These are phyloP conservation scores for Hansfordia pulvinata DNA, from an alignment of 2,329 filamentous ascomycete species.

Conservation along the genomic window DNA sequence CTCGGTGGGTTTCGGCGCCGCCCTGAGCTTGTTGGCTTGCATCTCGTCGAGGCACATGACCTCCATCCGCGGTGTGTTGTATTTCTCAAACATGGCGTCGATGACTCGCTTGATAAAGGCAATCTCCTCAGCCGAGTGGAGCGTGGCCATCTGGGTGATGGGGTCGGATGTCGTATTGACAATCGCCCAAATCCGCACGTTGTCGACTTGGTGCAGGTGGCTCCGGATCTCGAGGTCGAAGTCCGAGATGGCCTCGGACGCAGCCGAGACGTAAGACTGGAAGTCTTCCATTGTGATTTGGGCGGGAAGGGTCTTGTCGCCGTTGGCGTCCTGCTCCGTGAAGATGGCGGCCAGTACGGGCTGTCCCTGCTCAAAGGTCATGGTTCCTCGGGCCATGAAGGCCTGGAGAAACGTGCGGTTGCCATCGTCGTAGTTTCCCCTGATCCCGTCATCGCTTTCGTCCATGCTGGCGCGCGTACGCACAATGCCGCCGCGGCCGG, in stretches of 20 bases:
- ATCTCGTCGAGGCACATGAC: conserved; percentile 70
- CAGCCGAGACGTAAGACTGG: conserved; percentile 50
- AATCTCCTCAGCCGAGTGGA: conserved; percentile 69
- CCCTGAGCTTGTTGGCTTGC: conserved; percentile 60
- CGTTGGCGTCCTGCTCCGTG: conserved; percentile 33
- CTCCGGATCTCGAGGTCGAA: conserved; percentile 84
- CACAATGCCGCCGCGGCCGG: no score
- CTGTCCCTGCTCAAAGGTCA: conserved; percentile 63
- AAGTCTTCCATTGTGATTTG: conserved; percentile 60
- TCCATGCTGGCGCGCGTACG: no score
- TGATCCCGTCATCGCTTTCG: conserved; percentile 18
- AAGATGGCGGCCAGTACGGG: conserved; percentile 66
- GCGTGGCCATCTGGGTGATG: conserved; percentile 76
- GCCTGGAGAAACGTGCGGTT: conserved; percentile 88
- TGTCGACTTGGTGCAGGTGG: conserved; percentile 52
- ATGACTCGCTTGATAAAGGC: conserved; percentile 78
- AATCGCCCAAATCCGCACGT: conserved; percentile 62
- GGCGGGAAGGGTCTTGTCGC: conserved; percentile 35
- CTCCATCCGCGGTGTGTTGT: conserved; percentile 71
- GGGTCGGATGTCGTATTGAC: conserved; percentile 81
- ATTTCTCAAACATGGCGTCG: conserved; percentile 81
- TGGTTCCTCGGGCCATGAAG: conserved; percentile 62
- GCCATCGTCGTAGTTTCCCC: conserved; percentile 36
- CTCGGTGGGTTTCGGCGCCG: conserved; percentile 25
- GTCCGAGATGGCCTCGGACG: conserved; percentile 59